Conservation (phyloP, 331 rosid species). For the Malus hybrid region DNA sequence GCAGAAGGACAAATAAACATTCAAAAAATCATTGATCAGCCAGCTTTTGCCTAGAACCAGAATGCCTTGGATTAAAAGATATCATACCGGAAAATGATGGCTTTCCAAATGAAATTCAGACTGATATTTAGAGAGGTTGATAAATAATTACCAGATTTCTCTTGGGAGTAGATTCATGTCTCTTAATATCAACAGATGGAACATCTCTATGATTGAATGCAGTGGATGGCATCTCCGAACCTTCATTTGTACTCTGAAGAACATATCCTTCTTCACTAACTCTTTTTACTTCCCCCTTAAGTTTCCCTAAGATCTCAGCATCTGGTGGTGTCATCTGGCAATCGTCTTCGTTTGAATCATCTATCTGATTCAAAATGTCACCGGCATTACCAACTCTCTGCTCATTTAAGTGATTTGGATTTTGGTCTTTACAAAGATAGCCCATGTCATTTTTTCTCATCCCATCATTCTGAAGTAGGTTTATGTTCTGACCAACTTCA, state of each 20-base stretch:
- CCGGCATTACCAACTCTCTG: constrained; percentile 6
- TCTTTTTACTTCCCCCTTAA: constrained; percentile 15
- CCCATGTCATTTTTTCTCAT: constrained; percentile 3
- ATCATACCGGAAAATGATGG: background rate
- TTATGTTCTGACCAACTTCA: constrained; percentile 1
- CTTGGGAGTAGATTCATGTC: constrained; percentile 20
- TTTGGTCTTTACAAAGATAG: constrained; percentile 14
- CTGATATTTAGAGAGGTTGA: background rate
- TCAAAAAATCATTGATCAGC: background rate
- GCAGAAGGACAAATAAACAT: background rate
- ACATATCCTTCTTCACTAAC: constrained; percentile 6
- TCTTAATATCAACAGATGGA: background rate
- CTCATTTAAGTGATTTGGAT: constrained; percentile 9
- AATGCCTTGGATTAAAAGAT: background rate
- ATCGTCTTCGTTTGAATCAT: constrained; percentile 25
- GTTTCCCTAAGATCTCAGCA: constrained; percentile 16
- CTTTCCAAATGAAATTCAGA: background rate
- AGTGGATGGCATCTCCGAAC: constrained; percentile 12
- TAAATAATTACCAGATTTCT: constrained; percentile 30
- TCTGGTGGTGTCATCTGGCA: constrained; percentile 32
- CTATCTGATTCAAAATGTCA: constrained; percentile 20
- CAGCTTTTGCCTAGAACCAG: background rate
- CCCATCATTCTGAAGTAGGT: constrained; percentile 11
- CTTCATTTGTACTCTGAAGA: constrained; percentile 18
- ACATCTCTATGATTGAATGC: constrained; percentile 2